A percentile compares a stretch with the other conserved stretches of the same genome.
Evolutionary conservation across 257 asterid species (phyloP).

Genomic region (Prunella vulgaris): DNA sequence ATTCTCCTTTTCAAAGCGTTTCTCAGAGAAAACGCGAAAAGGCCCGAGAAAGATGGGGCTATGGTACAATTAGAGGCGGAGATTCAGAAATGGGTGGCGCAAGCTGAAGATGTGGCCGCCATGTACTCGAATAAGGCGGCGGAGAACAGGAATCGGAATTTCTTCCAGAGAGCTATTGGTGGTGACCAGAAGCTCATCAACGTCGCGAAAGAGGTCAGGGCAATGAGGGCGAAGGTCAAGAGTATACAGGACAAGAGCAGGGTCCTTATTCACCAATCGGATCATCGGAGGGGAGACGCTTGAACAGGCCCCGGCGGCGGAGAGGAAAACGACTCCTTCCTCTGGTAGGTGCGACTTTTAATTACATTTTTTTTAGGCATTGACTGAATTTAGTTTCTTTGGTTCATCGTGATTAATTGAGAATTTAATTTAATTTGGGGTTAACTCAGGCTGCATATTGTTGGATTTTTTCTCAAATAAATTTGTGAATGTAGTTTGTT

Average conservation of each 20-base stretch:
- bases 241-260: conserved; percentile 16
- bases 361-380: neutral
- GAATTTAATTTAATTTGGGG: neutral
- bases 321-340: neutral
- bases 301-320: conserved; percentile 14
- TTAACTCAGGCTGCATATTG: neutral
- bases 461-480: neutral
- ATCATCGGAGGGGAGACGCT: conserved; percentile 12
- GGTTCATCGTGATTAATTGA: neutral
- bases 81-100: conserved; percentile 31
- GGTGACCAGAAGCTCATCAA: conserved; percentile 22
- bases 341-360: neutral
- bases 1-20: conserved; percentile 39
- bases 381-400: neutral
- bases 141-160: conserved; percentile 26
- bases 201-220: conserved; percentile 33
- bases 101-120: conserved; percentile 34
- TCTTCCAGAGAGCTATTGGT: conserved; percentile 26
- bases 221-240: conserved; percentile 31
- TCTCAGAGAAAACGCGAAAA: conserved; percentile 27
- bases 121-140: conserved; percentile 12
- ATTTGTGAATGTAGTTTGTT: neutral
- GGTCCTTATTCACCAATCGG: neutral
- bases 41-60: neutral
- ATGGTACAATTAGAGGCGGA: conserved; percentile 19